Percentiles rank a stretch among this genome's conserved stretches.
Conservation (phyloP, 2,329 filamentous ascomycete genomes). For the Neonectria coccinea region DNA sequence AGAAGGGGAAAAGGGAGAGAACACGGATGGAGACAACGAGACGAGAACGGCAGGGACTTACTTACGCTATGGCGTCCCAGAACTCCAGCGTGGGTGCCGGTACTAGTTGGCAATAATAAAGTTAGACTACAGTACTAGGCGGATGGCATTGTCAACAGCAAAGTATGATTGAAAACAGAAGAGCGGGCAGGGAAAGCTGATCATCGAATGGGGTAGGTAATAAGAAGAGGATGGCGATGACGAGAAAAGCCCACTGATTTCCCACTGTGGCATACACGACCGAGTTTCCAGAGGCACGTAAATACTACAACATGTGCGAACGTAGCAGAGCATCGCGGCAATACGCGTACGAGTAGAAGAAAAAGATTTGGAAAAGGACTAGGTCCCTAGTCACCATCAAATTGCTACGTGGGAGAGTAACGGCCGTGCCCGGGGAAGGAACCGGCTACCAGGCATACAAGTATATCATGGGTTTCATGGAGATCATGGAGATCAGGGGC, state of each 20-base stretch:
- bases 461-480: background rate
- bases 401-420: background rate
- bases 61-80: conserved; percentile 4
- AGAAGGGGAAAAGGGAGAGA: conserved; percentile 22
- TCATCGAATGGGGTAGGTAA: background rate
- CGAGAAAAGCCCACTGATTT: background rate
- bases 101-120: conserved; percentile 14
- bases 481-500: conserved; percentile 20
- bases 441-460: background rate
- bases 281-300: background rate
- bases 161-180: background rate
- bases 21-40: background rate
- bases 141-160: background rate
- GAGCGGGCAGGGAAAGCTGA: background rate
- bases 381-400: background rate
- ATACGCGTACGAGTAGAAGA: background rate
- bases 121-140: background rate
- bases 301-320: background rate
- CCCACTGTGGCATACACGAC: background rate
- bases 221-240: background rate
- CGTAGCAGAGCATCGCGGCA: background rate
- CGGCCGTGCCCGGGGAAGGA: background rate
- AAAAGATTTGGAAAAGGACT: background rate
- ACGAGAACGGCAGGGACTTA: background rate
- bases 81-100: conserved; percentile 6